A percentile compares a stretch with the other conserved stretches of the same genome.
Conservation (phyloP, 495 filamentous ascomycete genomes). For the Neurospora africana region DNA sequence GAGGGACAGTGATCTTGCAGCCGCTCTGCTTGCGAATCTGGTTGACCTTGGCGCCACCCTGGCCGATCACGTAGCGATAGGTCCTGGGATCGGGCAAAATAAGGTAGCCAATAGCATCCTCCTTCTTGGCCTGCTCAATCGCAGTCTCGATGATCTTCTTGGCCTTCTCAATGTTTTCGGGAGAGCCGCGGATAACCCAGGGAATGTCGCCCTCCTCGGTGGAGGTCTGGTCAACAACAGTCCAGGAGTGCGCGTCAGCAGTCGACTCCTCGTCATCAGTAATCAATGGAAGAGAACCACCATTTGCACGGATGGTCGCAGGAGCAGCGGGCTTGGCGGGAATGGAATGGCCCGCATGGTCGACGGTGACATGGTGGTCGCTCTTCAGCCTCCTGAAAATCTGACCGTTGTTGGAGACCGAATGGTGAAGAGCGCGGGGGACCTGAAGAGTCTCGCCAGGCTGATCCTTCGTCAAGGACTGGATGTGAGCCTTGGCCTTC, state of each 20-base stretch:
- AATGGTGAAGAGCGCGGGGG: conserved; percentile 70
- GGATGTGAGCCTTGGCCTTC: conserved; percentile 75
- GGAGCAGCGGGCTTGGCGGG: conserved; percentile 52
- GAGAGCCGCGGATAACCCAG: conserved; percentile 75
- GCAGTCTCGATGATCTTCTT: conserved; percentile 60
- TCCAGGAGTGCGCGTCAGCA: conserved; percentile 66
- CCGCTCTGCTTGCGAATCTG: conserved; percentile 82
- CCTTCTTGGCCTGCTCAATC: conserved; percentile 59
- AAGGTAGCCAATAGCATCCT: conserved; percentile 71
- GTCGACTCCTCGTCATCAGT: conserved; percentile 63
- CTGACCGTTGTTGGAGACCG: conserved; percentile 76
- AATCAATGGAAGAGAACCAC: conserved; percentile 66
- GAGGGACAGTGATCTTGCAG: conserved; percentile 84
- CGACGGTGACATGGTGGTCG: conserved; percentile 76
- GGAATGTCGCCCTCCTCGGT: conserved; percentile 67
- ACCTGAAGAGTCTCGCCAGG: conserved; percentile 78
- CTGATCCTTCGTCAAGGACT: conserved; percentile 68
- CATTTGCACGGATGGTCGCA: conserved; percentile 36
- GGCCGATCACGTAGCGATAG: conserved; percentile 84
- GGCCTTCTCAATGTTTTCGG: conserved; percentile 67
- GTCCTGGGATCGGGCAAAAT: conserved; percentile 80
- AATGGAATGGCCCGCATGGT: conserved; percentile 68
- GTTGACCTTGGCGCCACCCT: conserved; percentile 83
- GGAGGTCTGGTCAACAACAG: conserved; percentile 49
- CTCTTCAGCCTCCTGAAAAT: conserved; percentile 81